Evolutionary conservation across 257 asterid genomes (phyloP).

Genomic region (Solanum lycopersicoides): DNA sequence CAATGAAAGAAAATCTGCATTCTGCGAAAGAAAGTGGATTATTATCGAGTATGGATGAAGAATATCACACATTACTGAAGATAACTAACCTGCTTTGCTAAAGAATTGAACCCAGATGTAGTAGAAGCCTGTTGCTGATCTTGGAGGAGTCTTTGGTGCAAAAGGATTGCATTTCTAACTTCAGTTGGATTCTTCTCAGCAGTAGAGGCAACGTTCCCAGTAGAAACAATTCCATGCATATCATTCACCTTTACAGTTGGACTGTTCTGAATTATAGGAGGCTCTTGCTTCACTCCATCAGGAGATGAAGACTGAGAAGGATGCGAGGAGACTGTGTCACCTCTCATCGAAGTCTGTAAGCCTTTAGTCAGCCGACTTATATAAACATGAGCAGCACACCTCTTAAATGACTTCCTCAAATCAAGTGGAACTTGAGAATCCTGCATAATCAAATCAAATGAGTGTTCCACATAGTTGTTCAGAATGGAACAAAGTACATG

Average conservation of each 20-base stretch:
- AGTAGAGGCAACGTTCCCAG: constrained; percentile 1
- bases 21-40: constrained; percentile 20
- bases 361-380: constrained; percentile 45
- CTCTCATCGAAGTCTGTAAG: constrained; percentile 27
- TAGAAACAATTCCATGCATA: constrained; percentile 9
- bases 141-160: constrained; percentile 44
- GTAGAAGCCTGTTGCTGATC: constrained; percentile 41
- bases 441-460: constrained; percentile 17
- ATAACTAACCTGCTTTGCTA: constrained; percentile 31
- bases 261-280: neutral
- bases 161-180: constrained; percentile 35
- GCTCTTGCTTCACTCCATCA: constrained; percentile 19
- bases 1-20: constrained; percentile 33
- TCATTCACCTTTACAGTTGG: constrained; percentile 4
- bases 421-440: constrained; percentile 9
- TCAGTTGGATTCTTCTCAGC: constrained; percentile 25
- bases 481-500: neutral
- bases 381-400: constrained; percentile 54
- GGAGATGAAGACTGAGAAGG: constrained; percentile 14
- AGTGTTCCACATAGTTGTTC: neutral
- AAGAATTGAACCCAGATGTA: constrained; percentile 12
- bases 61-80: neutral
- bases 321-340: constrained; percentile 14
- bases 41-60: neutral
- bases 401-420: constrained; percentile 46